Conservation (phyloP, 2,329 filamentous ascomycete species). For the Podosphaera leucotricha region DNA sequence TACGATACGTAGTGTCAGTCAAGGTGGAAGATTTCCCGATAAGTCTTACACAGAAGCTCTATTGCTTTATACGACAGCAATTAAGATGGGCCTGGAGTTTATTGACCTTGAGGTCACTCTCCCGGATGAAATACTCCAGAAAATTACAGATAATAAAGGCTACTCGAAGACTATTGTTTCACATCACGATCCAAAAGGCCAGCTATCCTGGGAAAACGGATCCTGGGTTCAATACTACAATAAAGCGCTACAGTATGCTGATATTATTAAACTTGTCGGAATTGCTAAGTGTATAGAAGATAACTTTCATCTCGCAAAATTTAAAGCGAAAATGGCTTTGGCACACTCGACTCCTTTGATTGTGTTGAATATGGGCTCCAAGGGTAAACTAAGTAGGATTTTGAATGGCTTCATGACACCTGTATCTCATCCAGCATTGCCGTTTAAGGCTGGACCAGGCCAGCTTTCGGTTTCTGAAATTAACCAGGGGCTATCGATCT, state of each 20-base stretch:
- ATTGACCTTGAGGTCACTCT: slow-evolving; percentile 81
- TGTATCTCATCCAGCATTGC: slow-evolving; percentile 71
- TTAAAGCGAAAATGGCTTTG: slow-evolving; percentile 51
- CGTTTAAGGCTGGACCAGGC: slow-evolving; percentile 80
- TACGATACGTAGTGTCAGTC: slow-evolving; percentile 63
- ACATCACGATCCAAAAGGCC: slow-evolving; percentile 66
- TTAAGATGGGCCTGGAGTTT: slow-evolving; percentile 75
- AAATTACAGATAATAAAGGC: slow-evolving; percentile 40
- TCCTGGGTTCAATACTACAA: slow-evolving; percentile 86
- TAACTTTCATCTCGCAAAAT: slow-evolving; percentile 64
- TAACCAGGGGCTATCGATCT: slow-evolving; percentile 47
- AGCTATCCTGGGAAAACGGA: slow-evolving; percentile 73
- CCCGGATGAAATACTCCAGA: slow-evolving; percentile 48
- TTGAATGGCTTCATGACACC: slow-evolving; percentile 86
- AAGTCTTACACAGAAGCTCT: slow-evolving; percentile 44
- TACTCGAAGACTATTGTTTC: slow-evolving; percentile 76
- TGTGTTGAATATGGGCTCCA: slow-evolving; percentile 80
- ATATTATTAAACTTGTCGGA: slow-evolving; percentile 86
- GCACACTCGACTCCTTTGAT: slow-evolving; percentile 62
- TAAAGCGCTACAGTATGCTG: slow-evolving; percentile 66
- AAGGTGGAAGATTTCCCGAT: slow-evolving; percentile 78
- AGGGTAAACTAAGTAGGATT: slow-evolving; percentile 73
- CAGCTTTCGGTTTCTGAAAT: slow-evolving; percentile 85
- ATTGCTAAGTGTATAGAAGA: slow-evolving; percentile 54
- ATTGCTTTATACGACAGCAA: slow-evolving; percentile 51